Conservation (phyloP, 768 basidiomycete genomes). For the Calocybe indica region DNA sequence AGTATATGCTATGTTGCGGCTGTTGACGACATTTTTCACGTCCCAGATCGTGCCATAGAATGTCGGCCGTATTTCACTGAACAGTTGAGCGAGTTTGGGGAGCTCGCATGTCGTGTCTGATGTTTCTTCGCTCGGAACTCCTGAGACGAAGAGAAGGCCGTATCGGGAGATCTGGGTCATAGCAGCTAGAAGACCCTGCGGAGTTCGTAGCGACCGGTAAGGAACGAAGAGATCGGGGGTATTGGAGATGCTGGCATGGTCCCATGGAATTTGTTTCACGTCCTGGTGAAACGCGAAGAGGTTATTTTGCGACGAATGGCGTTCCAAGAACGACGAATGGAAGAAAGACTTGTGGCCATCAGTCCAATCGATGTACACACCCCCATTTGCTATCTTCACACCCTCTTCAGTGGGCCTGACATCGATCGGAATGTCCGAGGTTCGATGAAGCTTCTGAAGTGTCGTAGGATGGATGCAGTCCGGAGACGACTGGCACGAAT, state of each 20-base stretch:
- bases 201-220: constrained; percentile 44
- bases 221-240: constrained; percentile 43
- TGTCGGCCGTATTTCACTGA: constrained; percentile 77
- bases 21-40: constrained; percentile 68
- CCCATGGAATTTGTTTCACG: constrained; percentile 7
- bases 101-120: constrained; percentile 61
- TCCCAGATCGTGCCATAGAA: constrained; percentile 92
- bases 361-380: constrained; percentile 48
- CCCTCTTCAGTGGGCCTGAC: constrained; percentile 38
- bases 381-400: constrained; percentile 34
- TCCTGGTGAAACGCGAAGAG: constrained; percentile 21
- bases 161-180: constrained; percentile 66
- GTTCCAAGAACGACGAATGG: constrained; percentile 35
- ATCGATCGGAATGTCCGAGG: constrained; percentile 56
- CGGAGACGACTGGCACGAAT: constrained; percentile 66
- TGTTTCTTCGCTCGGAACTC: constrained; percentile 61
- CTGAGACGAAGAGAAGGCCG: constrained; percentile 68
- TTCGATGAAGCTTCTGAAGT: constrained; percentile 67
- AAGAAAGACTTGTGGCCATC: constrained; percentile 18
- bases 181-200: constrained; percentile 43
- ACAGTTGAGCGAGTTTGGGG: constrained; percentile 51
- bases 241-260: constrained; percentile 9
- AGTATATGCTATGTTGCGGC: constrained; percentile 93
- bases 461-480: constrained; percentile 74
- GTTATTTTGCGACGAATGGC: constrained; percentile 33